Percentiles rank a stretch among this genome's conserved stretches.
These are phyloP conservation scores for Paraglomus brasilianum DNA, from an alignment of 192 early-diverging fungal genomes.

Conservation along the genomic window DNA sequence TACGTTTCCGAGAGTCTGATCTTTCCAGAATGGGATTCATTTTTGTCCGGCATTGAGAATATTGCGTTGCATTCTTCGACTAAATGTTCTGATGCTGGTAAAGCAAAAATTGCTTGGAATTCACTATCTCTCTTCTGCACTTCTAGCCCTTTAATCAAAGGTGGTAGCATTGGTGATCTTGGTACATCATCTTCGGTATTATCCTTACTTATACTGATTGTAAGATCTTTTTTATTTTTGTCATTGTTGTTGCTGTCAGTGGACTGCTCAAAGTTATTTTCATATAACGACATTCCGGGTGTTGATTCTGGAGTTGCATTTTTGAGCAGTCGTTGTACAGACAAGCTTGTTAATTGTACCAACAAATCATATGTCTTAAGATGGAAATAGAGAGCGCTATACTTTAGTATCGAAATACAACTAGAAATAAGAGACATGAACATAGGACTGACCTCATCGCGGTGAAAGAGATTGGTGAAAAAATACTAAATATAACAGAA, in stretches of 20 bases:
- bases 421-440: not conserved
- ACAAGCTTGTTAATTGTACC: slow-evolving; percentile 83
- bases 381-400: not conserved
- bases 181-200: slow-evolving; percentile 15
- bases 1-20: slow-evolving; percentile 88
- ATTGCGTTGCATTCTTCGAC: slow-evolving; percentile 63
- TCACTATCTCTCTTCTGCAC: slow-evolving; percentile 74
- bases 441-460: slow-evolving; percentile 67
- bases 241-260: slow-evolving; percentile 29
- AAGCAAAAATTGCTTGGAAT: slow-evolving; percentile 74
- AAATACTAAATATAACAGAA: slow-evolving; percentile 55
- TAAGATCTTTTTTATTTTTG: not conserved
- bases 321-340: slow-evolving; percentile 86
- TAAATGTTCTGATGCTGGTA: slow-evolving; percentile 76
- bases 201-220: not conserved
- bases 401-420: not conserved
- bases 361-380: slow-evolving; percentile 83
- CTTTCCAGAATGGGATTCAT: slow-evolving; percentile 53
- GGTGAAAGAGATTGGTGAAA: slow-evolving; percentile 93
- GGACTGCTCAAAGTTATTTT: slow-evolving; percentile 3
- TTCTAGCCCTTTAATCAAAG: slow-evolving; percentile 60
- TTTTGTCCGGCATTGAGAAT: slow-evolving; percentile 55
- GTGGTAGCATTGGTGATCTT: slow-evolving; percentile 42
- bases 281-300: slow-evolving; percentile 46
- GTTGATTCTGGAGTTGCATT: slow-evolving; percentile 72